These are phyloP conservation scores for Pseudogymnoascus sp. DNA, from an alignment of 2,329 filamentous ascomycete species.

Conservation along the genomic window DNA sequence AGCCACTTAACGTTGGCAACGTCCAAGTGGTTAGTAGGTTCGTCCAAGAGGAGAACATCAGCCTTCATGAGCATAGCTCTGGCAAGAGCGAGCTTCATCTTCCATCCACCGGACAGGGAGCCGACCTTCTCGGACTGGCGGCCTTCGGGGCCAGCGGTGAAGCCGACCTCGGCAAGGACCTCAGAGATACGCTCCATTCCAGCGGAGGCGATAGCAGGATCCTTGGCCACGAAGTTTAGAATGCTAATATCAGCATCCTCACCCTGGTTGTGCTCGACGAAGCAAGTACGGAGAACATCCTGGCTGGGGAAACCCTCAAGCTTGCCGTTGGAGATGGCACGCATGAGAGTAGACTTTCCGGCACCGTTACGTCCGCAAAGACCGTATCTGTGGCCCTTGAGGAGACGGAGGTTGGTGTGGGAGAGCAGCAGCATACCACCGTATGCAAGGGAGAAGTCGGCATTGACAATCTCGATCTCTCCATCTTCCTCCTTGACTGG, in stretches of 20 bases:
- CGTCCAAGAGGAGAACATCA: conserved; percentile 93
- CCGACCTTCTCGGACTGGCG: conserved; percentile 85
- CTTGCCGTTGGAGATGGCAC: conserved; percentile 90
- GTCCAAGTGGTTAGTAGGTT: conserved; percentile 98
- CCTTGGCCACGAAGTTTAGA: conserved; percentile 83
- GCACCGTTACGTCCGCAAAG: conserved; percentile 95
- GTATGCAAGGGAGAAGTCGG: conserved; percentile 94
- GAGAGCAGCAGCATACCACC: conserved; percentile 95
- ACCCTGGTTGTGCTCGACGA: conserved; percentile 98
- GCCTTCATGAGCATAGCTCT: conserved; percentile 94
- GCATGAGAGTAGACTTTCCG: conserved; percentile 98
- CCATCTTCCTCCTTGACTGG: conserved; percentile 84
- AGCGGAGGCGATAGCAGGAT: conserved; percentile 74
- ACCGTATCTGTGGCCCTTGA: conserved; percentile 96
- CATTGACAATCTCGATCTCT: conserved; percentile 94
- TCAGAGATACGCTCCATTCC: conserved; percentile 73
- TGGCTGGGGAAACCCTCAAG: conserved; percentile 93
- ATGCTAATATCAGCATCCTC: conserved; percentile 97
- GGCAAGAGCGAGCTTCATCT: conserved; percentile 98
- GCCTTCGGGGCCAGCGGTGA: conserved; percentile 81
- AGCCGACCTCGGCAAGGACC: conserved; percentile 87
- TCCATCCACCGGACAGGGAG: conserved; percentile 95
- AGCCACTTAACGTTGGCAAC: conserved; percentile 95
- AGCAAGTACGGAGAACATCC: conserved; percentile 89
- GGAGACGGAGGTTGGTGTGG: conserved; percentile 86